These are phyloP conservation scores for Quercus ilex DNA, from an alignment of 306 rosid species.

Conservation along the genomic window DNA sequence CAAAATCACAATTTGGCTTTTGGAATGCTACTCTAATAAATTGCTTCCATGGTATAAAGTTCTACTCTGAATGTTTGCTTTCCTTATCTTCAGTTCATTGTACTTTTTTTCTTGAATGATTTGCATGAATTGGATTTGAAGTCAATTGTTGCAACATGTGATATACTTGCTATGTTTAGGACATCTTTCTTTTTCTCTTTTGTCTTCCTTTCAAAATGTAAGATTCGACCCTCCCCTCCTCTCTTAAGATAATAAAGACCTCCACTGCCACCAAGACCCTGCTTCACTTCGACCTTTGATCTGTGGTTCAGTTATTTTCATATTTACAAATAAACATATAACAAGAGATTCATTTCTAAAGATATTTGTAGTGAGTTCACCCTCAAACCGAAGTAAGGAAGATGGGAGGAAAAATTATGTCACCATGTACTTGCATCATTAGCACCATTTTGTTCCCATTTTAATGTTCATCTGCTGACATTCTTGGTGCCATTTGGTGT, in stretches of 20 bases:
- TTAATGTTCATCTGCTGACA: neutral
- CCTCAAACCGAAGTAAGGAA: too few species aligned
- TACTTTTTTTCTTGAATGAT: neutral
- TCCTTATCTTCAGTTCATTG: neutral
- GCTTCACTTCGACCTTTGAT: neutral
- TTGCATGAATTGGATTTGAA: neutral
- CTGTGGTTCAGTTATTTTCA: neutral
- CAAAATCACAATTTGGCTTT: constrained; percentile 50
- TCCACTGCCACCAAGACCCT: neutral
- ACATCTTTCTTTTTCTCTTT: neutral
- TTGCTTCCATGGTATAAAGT: constrained; percentile 70
- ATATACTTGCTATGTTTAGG: neutral
- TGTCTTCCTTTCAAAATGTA: neutral
- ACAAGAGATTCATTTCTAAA: neutral
- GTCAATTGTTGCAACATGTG: neutral
- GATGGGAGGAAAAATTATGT: neutral
- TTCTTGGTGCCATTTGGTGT: constrained; percentile 1
- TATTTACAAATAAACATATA: neutral
- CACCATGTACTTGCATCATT: neutral
- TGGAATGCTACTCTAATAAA: constrained; percentile 77
- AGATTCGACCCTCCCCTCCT: neutral
- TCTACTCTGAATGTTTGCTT: neutral
- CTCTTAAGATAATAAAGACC: neutral
- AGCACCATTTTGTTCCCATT: neutral
- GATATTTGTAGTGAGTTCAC: neutral